Evolutionary conservation across 2,329 filamentous ascomycete genomes (phyloP).

Genomic region (Pseudogymnoascus sp.): DNA sequence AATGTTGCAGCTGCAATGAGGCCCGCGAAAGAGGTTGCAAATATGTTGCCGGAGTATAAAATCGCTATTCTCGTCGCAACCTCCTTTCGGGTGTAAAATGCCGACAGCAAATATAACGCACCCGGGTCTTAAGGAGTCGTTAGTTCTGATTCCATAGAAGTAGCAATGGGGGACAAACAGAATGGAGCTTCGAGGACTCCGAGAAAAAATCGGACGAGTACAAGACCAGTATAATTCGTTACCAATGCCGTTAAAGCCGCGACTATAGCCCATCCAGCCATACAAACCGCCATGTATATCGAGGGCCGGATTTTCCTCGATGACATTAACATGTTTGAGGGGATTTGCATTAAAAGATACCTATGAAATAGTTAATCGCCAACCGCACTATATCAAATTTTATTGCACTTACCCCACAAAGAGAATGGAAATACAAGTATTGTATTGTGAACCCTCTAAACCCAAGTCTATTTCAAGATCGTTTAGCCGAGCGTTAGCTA

Average conservation of each 20-base stretch:
- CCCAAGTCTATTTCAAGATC: constrained; percentile 44
- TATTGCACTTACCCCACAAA: constrained; percentile 36
- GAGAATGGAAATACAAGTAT: constrained; percentile 39
- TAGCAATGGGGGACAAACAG: constrained; percentile 13
- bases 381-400: not conserved
- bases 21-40: constrained; percentile 33
- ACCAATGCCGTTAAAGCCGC: constrained; percentile 29
- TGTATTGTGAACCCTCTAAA: constrained; percentile 40
- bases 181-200: constrained; percentile 28
- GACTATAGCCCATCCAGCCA: constrained; percentile 35
- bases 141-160: not conserved
- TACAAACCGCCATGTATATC: constrained; percentile 26
- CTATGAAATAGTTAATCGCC: constrained; percentile 9
- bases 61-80: constrained; percentile 31
- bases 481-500: constrained; percentile 47
- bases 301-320: constrained; percentile 28
- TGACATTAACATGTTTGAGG: constrained; percentile 38
- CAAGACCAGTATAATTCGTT: constrained; percentile 30
- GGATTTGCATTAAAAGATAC: constrained; percentile 40
- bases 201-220: constrained; percentile 31
- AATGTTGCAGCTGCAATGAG: constrained; percentile 31
- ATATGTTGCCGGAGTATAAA: constrained; percentile 31
- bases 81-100: constrained; percentile 31
- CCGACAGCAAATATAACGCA: constrained; percentile 28
- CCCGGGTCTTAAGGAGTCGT: constrained; percentile 11